Evolutionary conservation across 1,284 basidiomycete genomes (phyloP).

Genomic region (Ustilago loliicola): DNA sequence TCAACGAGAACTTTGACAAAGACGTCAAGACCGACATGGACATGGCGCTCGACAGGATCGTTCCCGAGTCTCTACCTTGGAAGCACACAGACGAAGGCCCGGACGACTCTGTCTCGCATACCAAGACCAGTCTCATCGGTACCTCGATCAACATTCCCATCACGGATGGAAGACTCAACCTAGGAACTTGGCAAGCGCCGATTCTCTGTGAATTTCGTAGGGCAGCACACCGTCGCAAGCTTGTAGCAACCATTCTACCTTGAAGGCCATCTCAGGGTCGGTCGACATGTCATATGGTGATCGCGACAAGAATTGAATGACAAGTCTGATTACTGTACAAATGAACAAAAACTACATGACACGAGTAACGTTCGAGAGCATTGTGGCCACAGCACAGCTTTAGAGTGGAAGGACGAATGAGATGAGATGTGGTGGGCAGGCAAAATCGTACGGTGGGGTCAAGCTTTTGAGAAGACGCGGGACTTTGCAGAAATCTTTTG

Average conservation of each 20-base stretch:
- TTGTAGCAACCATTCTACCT: conserved; percentile 85
- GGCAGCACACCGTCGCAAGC: conserved; percentile 76
- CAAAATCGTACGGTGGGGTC: neutral
- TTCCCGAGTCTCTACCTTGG: conserved; percentile 89
- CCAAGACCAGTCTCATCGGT: conserved; percentile 86
- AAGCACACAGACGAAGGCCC: conserved; percentile 84
- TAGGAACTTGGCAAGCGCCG: conserved; percentile 91
- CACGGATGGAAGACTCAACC: conserved; percentile 81
- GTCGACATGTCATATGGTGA: conserved; percentile 1
- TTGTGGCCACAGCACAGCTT: conserved; percentile 6
- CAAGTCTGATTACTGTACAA: neutral
- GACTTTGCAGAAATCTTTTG: conserved; percentile 7
- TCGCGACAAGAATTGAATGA: neutral
- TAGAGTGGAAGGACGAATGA: neutral
- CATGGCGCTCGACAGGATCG: conserved; percentile 78
- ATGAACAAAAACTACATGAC: neutral
- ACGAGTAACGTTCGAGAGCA: neutral
- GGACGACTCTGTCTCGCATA: conserved; percentile 77
- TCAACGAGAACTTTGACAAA: conserved; percentile 87
- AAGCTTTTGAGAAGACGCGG: neutral
- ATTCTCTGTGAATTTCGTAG: conserved; percentile 86
- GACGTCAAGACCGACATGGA: conserved; percentile 75
- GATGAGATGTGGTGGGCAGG: neutral
- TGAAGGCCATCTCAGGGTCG: conserved; percentile 11
- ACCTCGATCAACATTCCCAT: conserved; percentile 86